Evolutionary conservation across 2,329 filamentous ascomycete genomes (phyloP).

Genomic region (Arthrobotrys sphaeroides): DNA sequence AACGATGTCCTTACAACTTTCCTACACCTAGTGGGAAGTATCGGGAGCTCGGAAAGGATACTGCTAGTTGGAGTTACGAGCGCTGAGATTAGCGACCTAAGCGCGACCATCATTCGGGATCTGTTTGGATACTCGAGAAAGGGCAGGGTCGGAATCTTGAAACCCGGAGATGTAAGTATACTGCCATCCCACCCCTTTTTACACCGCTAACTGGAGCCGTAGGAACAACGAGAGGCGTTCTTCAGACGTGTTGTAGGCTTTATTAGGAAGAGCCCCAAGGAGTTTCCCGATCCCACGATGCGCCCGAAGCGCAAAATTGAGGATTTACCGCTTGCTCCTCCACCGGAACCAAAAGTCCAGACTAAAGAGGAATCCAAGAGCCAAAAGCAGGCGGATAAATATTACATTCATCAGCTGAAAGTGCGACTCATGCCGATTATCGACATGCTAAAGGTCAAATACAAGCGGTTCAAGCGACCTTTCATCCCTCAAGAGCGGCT

Average conservation of each 20-base stretch:
- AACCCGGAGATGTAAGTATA: constrained; percentile 70
- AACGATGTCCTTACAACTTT: constrained; percentile 78
- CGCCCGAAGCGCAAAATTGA: constrained; percentile 87
- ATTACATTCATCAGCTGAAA: constrained; percentile 86
- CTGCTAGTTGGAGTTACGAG: constrained; percentile 88
- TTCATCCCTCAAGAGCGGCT: constrained; percentile 68
- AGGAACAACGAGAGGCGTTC: constrained; percentile 77
- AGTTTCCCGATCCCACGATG: constrained; percentile 86
- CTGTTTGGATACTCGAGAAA: constrained; percentile 86
- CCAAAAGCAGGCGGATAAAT: constrained; percentile 82
- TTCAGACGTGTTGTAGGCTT: constrained; percentile 79
- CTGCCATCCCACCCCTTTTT: not conserved
- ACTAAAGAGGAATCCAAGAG: constrained; percentile 82
- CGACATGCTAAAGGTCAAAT: constrained; percentile 92
- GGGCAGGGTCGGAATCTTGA: constrained; percentile 76
- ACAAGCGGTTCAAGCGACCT: constrained; percentile 85
- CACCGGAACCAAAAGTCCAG: constrained; percentile 71
- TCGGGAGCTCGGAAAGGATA: constrained; percentile 90
- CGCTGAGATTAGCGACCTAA: constrained; percentile 70
- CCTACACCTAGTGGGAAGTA: constrained; percentile 78
- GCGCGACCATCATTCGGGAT: constrained; percentile 73
- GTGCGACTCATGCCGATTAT: constrained; percentile 91
- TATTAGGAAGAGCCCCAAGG: constrained; percentile 78
- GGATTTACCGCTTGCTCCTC: constrained; percentile 77
- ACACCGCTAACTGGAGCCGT: constrained; percentile 12